Percentiles rank a stretch among this genome's conserved stretches.
These are phyloP conservation scores for Leucaena leucocephala DNA, from an alignment of 306 rosid genomes.

Conservation along the genomic window DNA sequence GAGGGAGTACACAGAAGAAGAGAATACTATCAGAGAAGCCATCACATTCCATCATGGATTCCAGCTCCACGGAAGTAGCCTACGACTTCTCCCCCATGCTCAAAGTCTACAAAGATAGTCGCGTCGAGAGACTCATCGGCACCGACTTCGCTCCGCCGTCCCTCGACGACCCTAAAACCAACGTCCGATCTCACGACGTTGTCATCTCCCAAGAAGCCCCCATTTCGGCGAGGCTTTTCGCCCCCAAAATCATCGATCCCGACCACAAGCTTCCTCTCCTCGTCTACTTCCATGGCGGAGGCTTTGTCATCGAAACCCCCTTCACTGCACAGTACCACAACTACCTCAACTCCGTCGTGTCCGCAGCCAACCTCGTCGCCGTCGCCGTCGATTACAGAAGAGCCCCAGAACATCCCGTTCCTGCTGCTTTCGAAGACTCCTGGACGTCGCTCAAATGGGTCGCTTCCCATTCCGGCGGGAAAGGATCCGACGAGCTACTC, in stretches of 20 bases:
- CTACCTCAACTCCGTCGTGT: neutral
- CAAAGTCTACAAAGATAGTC: conserved; percentile 47
- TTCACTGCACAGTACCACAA: neutral
- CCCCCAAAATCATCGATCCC: conserved; percentile 16
- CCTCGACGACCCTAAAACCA: conserved; percentile 35
- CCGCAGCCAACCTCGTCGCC: neutral
- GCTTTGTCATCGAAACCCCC: neutral
- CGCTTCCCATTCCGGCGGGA: neutral
- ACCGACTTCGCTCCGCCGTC: conserved; percentile 25
- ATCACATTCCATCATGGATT: neutral
- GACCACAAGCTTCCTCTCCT: conserved; percentile 1
- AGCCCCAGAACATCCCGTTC: conserved; percentile 28
- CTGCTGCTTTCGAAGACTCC: conserved; percentile 7
- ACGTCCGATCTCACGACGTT: conserved; percentile 40
- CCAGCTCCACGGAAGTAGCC: conserved; percentile 21
- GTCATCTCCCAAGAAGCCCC: conserved; percentile 26
- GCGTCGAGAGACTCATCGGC: conserved; percentile 20
- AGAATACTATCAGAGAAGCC: neutral
- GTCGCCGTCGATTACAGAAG: conserved; percentile 13
- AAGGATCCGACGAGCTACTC: neutral
- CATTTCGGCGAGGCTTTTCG: conserved; percentile 40
- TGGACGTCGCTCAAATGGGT: conserved; percentile 17
- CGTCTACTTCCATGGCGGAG: conserved; percentile 30
- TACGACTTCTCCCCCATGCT: conserved; percentile 25
- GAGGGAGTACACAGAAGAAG: no score